A percentile compares a stretch with the other conserved stretches of the same genome.
These are phyloP conservation scores for Ustilago bromivora DNA, from an alignment of 1,284 basidiomycete genomes.

Conservation along the genomic window DNA sequence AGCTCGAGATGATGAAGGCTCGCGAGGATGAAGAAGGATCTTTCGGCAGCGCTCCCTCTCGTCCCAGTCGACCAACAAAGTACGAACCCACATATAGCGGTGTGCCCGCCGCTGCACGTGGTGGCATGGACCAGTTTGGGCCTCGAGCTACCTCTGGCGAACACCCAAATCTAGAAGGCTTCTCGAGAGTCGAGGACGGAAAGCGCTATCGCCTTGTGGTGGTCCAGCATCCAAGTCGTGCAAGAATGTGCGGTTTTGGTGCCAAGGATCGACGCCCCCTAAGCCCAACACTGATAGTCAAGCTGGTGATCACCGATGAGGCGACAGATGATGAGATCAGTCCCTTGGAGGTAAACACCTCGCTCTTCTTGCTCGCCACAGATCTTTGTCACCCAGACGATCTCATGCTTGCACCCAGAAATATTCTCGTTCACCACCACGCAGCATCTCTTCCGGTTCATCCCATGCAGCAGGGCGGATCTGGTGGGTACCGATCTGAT, in stretches of 20 bases:
- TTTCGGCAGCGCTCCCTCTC: slow-evolving; percentile 16
- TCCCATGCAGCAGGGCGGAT: slow-evolving; percentile 28
- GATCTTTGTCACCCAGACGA: slow-evolving; percentile 63
- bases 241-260: slow-evolving; percentile 64
- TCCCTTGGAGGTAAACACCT: slow-evolving; percentile 61
- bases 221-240: slow-evolving; percentile 60
- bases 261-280: slow-evolving; percentile 65
- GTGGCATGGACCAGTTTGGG: slow-evolving; percentile 27
- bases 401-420: slow-evolving; percentile 53
- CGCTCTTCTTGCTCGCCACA: slow-evolving; percentile 61
- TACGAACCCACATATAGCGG: slow-evolving; percentile 19
- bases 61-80: slow-evolving; percentile 15
- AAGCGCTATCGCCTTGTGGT: slow-evolving; percentile 56
- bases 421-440: slow-evolving; percentile 60
- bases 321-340: slow-evolving; percentile 54
- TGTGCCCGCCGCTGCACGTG: slow-evolving; percentile 13
- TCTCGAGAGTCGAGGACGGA: slow-evolving; percentile 43
- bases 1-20: slow-evolving; percentile 49
- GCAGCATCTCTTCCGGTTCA: slow-evolving; percentile 43
- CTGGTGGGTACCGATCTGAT: slow-evolving; percentile 15
- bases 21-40: slow-evolving; percentile 37
- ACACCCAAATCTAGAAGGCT: slow-evolving; percentile 35
- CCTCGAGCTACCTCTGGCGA: slow-evolving; percentile 19
- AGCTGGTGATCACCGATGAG: slow-evolving; percentile 59
- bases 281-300: slow-evolving; percentile 62